Evolutionary conservation across 2,329 filamentous ascomycete species (phyloP), one percentile per base, ranked within the genome.

Genomic region (Hypoxylon rubiginosum): DNA sequence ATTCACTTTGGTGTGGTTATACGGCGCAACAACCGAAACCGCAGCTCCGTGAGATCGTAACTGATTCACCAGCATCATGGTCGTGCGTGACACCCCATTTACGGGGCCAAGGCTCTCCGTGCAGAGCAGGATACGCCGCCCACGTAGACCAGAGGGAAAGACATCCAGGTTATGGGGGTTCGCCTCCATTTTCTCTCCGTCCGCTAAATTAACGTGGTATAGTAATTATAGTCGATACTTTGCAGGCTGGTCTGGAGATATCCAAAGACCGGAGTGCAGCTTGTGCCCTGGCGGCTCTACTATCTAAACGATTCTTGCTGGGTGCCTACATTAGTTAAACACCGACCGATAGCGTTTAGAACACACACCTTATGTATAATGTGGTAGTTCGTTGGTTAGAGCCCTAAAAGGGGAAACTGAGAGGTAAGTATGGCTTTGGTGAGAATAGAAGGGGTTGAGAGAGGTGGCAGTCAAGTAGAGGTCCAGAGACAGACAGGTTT

Each of bases 81-180:
- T 92, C 4, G 90, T 92, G 66, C 89, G 84, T 72, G 88, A 91
- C 49, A 92, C 90, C n/a, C 90, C 90, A 73, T 92, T 92, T 74
- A 92, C 88, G 0, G 90, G 90, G 2, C 90, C 90, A 62, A 91
- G 90, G 0, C 89, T 92, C 75, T 92, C 90, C 13, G 90, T 92
- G 66, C 89, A 90, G 7, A 92, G 83, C 7, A 92, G 79, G 66
- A 92, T 83, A 67, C 85, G 85, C 76, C 88, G 90, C 9, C 87
- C 88, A 39, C 81, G 78, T n/a, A 92, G 82, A 8, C 80, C 73
- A 1, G 74, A 45, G 0, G 85, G 85, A 65, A 87, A 87, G 41
- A 76, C 67, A 10, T 81, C 77, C 55, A 83, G 73, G 62, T 85
- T 80, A 69, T 82, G 80, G 8, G 51, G 11, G 17, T 34, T 10